A percentile compares a stretch with the other conserved stretches of the same genome.
phyloP scores from a whole-genome alignment of 305 asterid species.

The Fraxinus greggii region DNA sequence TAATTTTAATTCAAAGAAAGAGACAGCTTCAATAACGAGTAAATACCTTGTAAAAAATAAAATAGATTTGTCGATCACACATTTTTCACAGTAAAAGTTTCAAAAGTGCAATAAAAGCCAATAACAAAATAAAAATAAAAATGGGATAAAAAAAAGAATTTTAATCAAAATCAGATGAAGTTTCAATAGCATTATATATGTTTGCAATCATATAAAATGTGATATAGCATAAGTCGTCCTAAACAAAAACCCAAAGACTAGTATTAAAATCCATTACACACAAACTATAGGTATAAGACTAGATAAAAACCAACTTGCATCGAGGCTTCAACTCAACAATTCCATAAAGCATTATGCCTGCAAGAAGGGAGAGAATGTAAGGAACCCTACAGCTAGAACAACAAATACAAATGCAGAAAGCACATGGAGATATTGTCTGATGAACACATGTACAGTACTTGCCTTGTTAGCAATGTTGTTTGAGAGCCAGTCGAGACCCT shows the following conservation, averaged over 20 bases:
- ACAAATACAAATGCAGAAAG: not conserved
- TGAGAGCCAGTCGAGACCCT: slow-evolving; percentile 55
- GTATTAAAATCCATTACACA: slow-evolving; percentile 17
- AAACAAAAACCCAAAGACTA: slow-evolving; percentile 14
- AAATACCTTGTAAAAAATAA: no score
- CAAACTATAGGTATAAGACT: not conserved
- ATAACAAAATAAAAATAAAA: not conserved
- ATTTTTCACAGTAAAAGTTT: not conserved
- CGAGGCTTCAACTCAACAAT: slow-evolving; percentile 27
- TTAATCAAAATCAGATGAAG: not conserved
- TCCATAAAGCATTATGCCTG: slow-evolving; percentile 26
- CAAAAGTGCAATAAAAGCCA: not conserved
- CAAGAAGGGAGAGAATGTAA: not conserved
- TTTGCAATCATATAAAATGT: not conserved
- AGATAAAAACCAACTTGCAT: slow-evolving; percentile 40
- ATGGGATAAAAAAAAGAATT: not conserved
- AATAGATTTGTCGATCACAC: no score
- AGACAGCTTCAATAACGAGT: not conserved
- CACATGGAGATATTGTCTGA: not conserved
- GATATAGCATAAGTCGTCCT: not conserved
- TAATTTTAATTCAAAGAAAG: not conserved
- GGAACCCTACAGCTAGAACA: not conserved
- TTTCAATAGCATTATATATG: not conserved
- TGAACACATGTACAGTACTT: not conserved
- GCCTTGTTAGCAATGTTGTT: slow-evolving; percentile 50